Conservation (phyloP, 2,329 filamentous ascomycete genomes). For the Verticillium nonalfalfae region DNA sequence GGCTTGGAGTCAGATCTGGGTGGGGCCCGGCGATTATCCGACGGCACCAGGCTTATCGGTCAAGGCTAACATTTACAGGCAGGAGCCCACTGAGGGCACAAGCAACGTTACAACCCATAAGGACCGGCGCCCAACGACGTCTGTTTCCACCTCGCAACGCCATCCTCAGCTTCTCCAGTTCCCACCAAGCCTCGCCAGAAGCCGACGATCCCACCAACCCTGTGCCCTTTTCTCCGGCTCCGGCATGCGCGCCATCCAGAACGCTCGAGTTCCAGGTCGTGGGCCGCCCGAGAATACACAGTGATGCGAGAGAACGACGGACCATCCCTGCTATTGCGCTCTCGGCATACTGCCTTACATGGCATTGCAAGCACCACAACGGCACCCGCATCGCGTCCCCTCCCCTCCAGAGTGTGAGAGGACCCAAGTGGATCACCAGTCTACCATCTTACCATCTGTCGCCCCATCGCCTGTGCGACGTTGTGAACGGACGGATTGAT, state of each 20-base stretch:
- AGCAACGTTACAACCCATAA: conserved; percentile 1
- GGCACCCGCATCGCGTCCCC: not conserved
- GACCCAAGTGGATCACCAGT: not conserved
- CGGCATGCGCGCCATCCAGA: not conserved
- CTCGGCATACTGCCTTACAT: not conserved
- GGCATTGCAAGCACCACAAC: not conserved
- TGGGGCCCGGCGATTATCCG: not conserved
- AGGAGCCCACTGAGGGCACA: not conserved
- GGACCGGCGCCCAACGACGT: not conserved
- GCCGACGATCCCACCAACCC: not conserved
- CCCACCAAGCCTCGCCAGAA: not conserved
- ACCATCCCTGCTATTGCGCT: not conserved
- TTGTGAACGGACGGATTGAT: conserved; percentile 3
- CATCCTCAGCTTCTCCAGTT: not conserved
- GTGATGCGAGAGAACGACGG: not conserved
- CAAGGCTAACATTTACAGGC: not conserved
- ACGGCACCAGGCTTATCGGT: not conserved
- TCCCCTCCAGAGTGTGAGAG: not conserved
- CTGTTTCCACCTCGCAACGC: not conserved
- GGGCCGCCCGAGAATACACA: not conserved
- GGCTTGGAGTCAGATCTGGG: not conserved
- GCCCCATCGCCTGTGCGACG: conserved; percentile 13
- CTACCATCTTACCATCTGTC: not conserved
- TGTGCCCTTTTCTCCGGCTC: not conserved
- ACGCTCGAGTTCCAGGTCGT: not conserved